Percentiles rank a stretch among this genome's conserved stretches.
Conservation (phyloP, 1,139 yeast genomes). For the Wickerhamomyces sp. region DNA sequence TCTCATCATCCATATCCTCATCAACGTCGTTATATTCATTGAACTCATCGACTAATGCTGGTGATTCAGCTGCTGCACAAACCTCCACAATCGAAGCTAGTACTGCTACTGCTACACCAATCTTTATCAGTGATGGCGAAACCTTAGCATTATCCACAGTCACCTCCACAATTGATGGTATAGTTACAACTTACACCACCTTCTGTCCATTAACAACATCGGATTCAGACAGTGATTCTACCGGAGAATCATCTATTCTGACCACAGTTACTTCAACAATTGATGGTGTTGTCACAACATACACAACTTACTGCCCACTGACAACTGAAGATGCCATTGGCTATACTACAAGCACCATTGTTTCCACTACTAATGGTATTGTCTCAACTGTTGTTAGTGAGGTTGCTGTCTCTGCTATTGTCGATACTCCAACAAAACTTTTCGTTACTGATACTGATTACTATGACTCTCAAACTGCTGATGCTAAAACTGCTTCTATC, state of each 20-base stretch:
- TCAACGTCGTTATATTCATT: background rate
- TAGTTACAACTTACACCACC: constrained; percentile 16
- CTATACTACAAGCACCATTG: constrained; percentile 1
- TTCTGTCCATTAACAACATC: constrained; percentile 16
- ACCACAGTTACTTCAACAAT: constrained; percentile 35
- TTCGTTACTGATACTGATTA: background rate
- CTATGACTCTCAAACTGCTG: background rate
- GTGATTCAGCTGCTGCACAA: background rate
- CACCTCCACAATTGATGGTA: constrained; percentile 12
- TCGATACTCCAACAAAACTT: background rate
- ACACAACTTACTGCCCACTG: constrained; percentile 11
- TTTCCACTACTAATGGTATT: background rate
- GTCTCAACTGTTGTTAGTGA: background rate
- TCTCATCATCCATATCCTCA: background rate
- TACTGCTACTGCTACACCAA: constrained; percentile 3
- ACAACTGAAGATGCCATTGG: constrained; percentile 8
- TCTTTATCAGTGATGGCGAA: constrained; percentile 7
- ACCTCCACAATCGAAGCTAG: constrained; percentile 1
- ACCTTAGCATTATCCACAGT: constrained; percentile 15
- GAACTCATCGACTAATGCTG: constrained; percentile 1
- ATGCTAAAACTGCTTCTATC: background rate
- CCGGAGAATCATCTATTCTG: constrained; percentile 31
- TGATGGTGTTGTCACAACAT: constrained; percentile 7
- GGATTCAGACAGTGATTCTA: constrained; percentile 19
- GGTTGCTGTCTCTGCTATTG: constrained; percentile 1